These are phyloP conservation scores for Wallacemonas sp. DNA, from an alignment of 208 protist genomes.

Conservation along the genomic window DNA sequence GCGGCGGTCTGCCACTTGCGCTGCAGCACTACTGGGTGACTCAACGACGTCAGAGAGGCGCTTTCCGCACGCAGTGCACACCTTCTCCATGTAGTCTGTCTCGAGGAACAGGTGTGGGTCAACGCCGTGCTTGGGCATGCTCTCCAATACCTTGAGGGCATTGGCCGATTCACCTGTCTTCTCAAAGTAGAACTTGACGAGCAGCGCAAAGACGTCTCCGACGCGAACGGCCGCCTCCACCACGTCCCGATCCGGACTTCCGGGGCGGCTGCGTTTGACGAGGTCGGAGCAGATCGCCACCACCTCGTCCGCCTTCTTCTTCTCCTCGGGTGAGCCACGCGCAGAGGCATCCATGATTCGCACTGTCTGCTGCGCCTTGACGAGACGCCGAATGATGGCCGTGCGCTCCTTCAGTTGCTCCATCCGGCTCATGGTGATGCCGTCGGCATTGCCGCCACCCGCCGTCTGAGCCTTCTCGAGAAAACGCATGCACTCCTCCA, in stretches of 20 bases:
- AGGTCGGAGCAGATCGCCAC: slow-evolving; percentile 87
- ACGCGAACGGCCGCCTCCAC: slow-evolving; percentile 86
- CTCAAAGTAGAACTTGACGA: slow-evolving; percentile 93
- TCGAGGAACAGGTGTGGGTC: slow-evolving; percentile 91
- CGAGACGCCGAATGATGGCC: slow-evolving; percentile 51
- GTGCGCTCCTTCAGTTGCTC: slow-evolving; percentile 50
- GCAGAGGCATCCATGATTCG: slow-evolving; percentile 37
- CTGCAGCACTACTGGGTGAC: background rate
- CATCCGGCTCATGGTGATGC: slow-evolving; percentile 35
- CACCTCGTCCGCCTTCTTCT: slow-evolving; percentile 67
- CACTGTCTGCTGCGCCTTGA: slow-evolving; percentile 63
- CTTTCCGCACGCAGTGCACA: slow-evolving; percentile 85
- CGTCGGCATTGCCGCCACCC: slow-evolving; percentile 18
- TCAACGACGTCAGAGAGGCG: slow-evolving; percentile 41
- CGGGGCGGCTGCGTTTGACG: slow-evolving; percentile 80
- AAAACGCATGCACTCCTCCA: slow-evolving; percentile 80
- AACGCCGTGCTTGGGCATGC: slow-evolving; percentile 91
- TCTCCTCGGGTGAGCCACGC: slow-evolving; percentile 33
- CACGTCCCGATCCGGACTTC: slow-evolving; percentile 54
- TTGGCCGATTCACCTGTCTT: slow-evolving; percentile 74
- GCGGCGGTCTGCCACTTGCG: slow-evolving; percentile 14
- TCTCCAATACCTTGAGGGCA: slow-evolving; percentile 88
- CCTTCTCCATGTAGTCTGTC: slow-evolving; percentile 74
- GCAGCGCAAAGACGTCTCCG: slow-evolving; percentile 95
- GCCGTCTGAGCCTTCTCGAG: slow-evolving; percentile 48